A percentile compares a stretch with the other conserved stretches of the same genome.
Evolutionary conservation across 2,329 filamentous ascomycete species (phyloP).

Genomic region (Diaporthe aspalathi): DNA sequence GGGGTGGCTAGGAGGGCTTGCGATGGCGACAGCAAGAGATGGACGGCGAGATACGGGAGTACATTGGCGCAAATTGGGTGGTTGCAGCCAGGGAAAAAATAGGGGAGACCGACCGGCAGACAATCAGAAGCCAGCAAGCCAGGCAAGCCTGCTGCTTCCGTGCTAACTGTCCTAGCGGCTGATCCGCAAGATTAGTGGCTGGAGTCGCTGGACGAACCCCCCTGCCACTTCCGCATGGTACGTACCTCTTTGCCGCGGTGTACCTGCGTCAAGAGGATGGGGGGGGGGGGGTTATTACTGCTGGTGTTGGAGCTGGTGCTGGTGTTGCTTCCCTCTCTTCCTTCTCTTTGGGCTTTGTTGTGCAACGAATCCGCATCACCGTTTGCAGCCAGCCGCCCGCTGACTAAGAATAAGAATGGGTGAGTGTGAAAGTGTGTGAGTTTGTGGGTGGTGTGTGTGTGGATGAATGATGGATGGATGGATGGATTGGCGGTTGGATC

Average conservation of each 20-base stretch:
- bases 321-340: not conserved
- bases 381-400: constrained; percentile 25
- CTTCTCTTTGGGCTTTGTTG: not conserved
- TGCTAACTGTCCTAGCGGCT: constrained; percentile 19
- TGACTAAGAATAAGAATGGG: too few species aligned
- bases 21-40: constrained; percentile 19
- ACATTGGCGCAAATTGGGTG: constrained; percentile 15
- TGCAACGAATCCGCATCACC: constrained; percentile 7
- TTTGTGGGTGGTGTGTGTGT: not conserved
- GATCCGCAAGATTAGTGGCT: constrained; percentile 32
- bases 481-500: not conserved
- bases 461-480: not conserved
- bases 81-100: constrained; percentile 21
- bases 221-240: not conserved
- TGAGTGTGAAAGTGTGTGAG: too few species aligned
- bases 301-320: too few species aligned
- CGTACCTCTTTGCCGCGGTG: constrained; percentile 19
- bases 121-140: constrained; percentile 28
- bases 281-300: too few species aligned
- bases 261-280: constrained; percentile 25
- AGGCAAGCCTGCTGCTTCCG: constrained; percentile 27
- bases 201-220: constrained; percentile 18
- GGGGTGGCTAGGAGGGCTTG: not conserved
- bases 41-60: not conserved
- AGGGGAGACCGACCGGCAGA: constrained; percentile 9